Percentiles rank a stretch among this genome's conserved stretches.
Conservation (phyloP, 2,329 filamentous ascomycete genomes). For the Dactylella cylindrospora region DNA sequence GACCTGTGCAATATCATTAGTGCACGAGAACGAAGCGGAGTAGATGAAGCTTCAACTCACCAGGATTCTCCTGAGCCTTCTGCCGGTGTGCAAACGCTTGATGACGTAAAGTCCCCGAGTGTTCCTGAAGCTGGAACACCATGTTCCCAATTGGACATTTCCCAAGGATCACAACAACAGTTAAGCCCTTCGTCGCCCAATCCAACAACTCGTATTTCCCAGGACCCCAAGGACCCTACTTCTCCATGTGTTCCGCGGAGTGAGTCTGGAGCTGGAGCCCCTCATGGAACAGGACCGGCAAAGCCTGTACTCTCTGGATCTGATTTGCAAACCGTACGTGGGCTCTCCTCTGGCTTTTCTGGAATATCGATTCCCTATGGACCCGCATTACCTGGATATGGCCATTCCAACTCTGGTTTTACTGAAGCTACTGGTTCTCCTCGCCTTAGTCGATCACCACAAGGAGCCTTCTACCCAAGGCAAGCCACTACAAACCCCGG, state of each 20-base stretch:
- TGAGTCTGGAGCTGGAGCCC: slow-evolving; percentile 10
- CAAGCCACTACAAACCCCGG: too few relatives aligned
- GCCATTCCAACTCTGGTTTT: slow-evolving; percentile 5
- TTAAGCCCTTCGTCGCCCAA: slow-evolving; percentile 1
- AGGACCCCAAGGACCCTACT: slow-evolving; percentile 16
- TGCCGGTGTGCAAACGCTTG: slow-evolving; percentile 11
- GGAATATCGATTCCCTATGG: slow-evolving; percentile 21
- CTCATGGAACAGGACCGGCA: not conserved
- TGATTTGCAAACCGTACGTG: slow-evolving; percentile 19
- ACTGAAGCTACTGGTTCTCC: too few relatives aligned
- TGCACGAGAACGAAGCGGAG: slow-evolving; percentile 35
- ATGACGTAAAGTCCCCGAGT: slow-evolving; percentile 25
- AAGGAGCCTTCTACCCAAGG: too few relatives aligned
- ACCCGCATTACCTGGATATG: slow-evolving; percentile 19
- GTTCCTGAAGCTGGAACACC: slow-evolving; percentile 23
- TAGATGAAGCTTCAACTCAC: slow-evolving; percentile 29
- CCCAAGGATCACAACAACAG: slow-evolving; percentile 17
- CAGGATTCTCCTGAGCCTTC: slow-evolving; percentile 34
- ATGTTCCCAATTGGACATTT: slow-evolving; percentile 15
- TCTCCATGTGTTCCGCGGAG: slow-evolving; percentile 15
- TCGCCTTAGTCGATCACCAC: too few relatives aligned
- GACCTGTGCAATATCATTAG: slow-evolving; percentile 27
- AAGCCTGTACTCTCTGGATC: slow-evolving; percentile 28
- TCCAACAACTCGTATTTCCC: slow-evolving; percentile 18
- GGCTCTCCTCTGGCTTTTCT: slow-evolving; percentile 15